Evolutionary conservation across 1,284 basidiomycete genomes (phyloP), one percentile per base, ranked within the genome.

Genomic region (Fomes fomentarius): DNA sequence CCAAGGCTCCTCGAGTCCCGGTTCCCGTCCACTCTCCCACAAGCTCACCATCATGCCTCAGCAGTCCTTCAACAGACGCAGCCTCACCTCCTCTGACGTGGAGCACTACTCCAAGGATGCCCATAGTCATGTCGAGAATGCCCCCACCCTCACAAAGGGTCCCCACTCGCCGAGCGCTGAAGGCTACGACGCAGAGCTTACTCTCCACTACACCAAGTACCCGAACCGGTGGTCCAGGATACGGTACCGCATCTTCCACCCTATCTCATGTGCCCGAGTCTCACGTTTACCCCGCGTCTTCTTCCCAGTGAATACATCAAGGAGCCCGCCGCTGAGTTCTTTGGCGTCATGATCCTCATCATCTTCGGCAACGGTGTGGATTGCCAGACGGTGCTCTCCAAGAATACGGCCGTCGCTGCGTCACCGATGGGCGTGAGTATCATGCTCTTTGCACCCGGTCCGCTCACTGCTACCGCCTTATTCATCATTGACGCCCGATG

Each of bases 261-360:
- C 21, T 24, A 25, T 50, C 35, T 24, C 37, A 41, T 31, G 50
- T 8, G 40, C 12, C 46, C 40, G 50, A 21, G 41, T 35, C 40
- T 19, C 28, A 42, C 53, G 6, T 45, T 44, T 43, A 22, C 26
- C 39, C 46, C n/a, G n/a, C n/a, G n/a, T 47, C 17, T 30, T 12
- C 10, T 54, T 54, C 33, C 11, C 51, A 79, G 77, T 17, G 67
- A 74, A 70, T 68, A 53, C 21, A 64, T 89, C 40, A 76, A 83
- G 54, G 86, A 89, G 67, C 80, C 85, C 17, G 76, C 76, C 35
- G 89, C 87, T 4, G 88, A 91, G 68, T 87, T 89, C 63, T 66
- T 89, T 41, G 87, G 85, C 34, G 82, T 83, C 25, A 82, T 83
- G 74, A 74, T 89, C 33, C 73, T 91, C 11, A 75, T 88, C 50